Evolutionary conservation across 192 early-diverging fungal species (phyloP).

Genomic region (Coemansia sp.): DNA sequence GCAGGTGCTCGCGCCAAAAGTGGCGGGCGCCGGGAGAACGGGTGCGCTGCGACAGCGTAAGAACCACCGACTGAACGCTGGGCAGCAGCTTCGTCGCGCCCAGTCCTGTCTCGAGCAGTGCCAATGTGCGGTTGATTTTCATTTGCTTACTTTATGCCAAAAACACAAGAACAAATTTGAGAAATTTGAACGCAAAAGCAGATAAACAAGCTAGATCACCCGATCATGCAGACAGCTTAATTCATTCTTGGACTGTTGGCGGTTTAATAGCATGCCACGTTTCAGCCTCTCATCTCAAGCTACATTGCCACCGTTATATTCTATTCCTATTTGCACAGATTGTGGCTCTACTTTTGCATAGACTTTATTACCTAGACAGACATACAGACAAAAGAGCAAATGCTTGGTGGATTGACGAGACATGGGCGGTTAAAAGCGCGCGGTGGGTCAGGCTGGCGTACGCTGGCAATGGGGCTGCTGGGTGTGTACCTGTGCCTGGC

Average conservation of each 20-base stretch:
- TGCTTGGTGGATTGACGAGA: not conserved
- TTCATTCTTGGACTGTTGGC: not conserved
- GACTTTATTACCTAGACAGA: not conserved
- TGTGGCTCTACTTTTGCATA: not conserved
- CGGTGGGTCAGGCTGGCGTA: not conserved
- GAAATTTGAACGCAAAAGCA: not conserved
- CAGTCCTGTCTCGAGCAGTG: constrained; percentile 35
- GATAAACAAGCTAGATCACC: not conserved
- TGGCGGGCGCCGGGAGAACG: constrained; percentile 47
- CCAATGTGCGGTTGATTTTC: constrained; percentile 47
- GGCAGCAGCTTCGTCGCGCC: constrained; percentile 43
- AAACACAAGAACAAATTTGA: not conserved
- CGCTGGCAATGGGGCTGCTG: constrained; percentile 6
- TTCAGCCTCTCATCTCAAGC: not conserved
- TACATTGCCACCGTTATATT: not conserved
- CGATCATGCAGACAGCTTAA: not conserved
- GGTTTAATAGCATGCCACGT: not conserved
- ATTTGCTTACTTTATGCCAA: constrained; percentile 12
- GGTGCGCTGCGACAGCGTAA: constrained; percentile 54
- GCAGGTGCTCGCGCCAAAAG: constrained; percentile 54
- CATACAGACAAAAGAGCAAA: not conserved
- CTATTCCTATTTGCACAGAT: not conserved
- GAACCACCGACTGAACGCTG: constrained; percentile 33
- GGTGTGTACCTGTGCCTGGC: constrained; percentile 4
- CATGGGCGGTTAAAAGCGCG: constrained; percentile 1